These are phyloP conservation scores for Rhizopogon rudus DNA, from an alignment of 768 basidiomycete genomes.

Conservation along the genomic window DNA sequence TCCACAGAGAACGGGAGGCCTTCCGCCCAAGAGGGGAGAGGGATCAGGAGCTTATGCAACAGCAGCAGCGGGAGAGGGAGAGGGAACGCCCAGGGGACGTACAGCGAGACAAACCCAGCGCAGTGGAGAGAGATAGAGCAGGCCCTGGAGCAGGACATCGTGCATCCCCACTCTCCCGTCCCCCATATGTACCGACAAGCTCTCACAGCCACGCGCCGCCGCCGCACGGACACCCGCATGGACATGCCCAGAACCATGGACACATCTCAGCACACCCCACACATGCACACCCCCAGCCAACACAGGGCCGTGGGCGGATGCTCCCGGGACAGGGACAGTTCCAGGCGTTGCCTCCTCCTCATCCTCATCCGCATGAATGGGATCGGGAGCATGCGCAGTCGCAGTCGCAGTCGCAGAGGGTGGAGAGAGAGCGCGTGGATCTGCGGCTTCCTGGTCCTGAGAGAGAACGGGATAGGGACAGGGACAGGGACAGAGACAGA, in stretches of 20 bases:
- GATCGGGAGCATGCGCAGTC: constrained; percentile 18
- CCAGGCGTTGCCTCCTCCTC: constrained; percentile 15
- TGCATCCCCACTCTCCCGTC: constrained; percentile 16
- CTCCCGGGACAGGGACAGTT: constrained; percentile 27
- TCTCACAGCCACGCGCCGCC: constrained; percentile 12
- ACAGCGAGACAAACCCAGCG: not conserved
- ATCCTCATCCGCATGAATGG: constrained; percentile 18
- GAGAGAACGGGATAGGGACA: constrained; percentile 3
- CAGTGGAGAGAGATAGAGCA: not conserved
- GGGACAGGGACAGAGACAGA: not conserved
- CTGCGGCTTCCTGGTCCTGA: not conserved
- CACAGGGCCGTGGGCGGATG: constrained; percentile 9
- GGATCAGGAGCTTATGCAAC: constrained; percentile 4
- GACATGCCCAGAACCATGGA: constrained; percentile 9
- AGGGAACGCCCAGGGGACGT: constrained; percentile 2
- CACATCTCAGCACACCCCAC: not conserved
- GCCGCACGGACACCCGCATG: constrained; percentile 18
- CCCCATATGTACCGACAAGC: constrained; percentile 16
- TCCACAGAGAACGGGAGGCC: constrained; percentile 22
- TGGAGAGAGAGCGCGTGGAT: constrained; percentile 18
- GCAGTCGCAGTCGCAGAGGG: not conserved
- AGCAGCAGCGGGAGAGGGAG: not conserved
- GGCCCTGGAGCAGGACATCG: not conserved
- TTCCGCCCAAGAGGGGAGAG: constrained; percentile 12
- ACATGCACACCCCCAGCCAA: constrained; percentile 3